Percentiles rank a stretch among this genome's conserved stretches.
Evolutionary conservation across 2,329 filamentous ascomycete species (phyloP).

Genomic region (Xylaria sp.): DNA sequence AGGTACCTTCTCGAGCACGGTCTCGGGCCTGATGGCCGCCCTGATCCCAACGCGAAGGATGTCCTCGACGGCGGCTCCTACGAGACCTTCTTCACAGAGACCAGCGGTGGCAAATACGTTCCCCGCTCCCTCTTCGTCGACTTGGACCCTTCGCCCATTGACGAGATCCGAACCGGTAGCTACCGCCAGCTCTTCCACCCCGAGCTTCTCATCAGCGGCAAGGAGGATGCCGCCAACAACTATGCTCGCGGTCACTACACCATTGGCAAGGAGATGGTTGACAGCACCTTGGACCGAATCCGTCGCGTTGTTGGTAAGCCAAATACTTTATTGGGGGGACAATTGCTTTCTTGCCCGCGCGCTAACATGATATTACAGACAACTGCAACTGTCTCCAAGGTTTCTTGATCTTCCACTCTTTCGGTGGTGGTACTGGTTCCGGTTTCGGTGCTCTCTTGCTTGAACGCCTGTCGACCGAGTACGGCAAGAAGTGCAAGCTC

Average conservation of each 20-base stretch:
- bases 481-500: conserved; percentile 81
- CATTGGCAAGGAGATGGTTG: conserved; percentile 80
- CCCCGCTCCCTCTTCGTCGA: conserved; percentile 79
- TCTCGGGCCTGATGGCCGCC: conserved; percentile 71
- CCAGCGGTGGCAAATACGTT: conserved; percentile 76
- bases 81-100: conserved; percentile 81
- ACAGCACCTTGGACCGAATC: conserved; percentile 75
- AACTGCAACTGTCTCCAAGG: conserved; percentile 79
- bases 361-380: conserved; percentile 58
- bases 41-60: conserved; percentile 70
- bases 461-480: conserved; percentile 78
- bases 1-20: conserved; percentile 80
- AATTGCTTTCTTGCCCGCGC: not conserved
- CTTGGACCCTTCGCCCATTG: conserved; percentile 77
- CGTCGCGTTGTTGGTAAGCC: conserved; percentile 74
- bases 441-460: conserved; percentile 78
- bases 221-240: conserved; percentile 83
- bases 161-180: conserved; percentile 75
- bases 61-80: conserved; percentile 71
- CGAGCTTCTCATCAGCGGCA: conserved; percentile 77
- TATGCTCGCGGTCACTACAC: conserved; percentile 82
- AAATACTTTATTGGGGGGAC: not conserved
- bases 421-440: conserved; percentile 77
- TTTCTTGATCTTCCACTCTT: conserved; percentile 80
- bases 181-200: conserved; percentile 79